Evolutionary conservation across 1,284 basidiomycete species (phyloP).

Genomic region (Austroboletus niveus): DNA sequence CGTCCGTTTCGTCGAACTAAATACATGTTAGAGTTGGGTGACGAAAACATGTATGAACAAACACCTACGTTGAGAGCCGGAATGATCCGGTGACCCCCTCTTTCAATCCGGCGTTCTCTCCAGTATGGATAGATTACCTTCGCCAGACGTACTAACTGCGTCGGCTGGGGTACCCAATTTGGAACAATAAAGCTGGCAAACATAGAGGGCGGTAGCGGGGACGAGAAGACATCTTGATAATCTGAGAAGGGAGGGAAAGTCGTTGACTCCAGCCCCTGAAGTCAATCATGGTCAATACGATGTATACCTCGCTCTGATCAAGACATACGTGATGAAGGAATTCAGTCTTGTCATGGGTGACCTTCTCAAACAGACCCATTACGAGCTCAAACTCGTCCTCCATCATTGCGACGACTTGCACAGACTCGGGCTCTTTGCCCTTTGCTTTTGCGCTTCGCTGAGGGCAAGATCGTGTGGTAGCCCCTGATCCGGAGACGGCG

Average conservation of each 20-base stretch:
- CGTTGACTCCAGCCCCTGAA: conserved; percentile 59
- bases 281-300: not conserved
- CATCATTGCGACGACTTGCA: conserved; percentile 62
- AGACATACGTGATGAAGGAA: conserved; percentile 81
- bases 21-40: conserved; percentile 6
- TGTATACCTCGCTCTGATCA: not conserved
- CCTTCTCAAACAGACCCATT: conserved; percentile 93
- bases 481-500: conserved; percentile 49
- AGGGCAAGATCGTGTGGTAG: conserved; percentile 49
- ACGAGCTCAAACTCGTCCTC: conserved; percentile 95
- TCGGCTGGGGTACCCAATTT: conserved; percentile 56
- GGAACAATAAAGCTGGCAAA: conserved; percentile 67
- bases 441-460: conserved; percentile 71
- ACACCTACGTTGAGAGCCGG: conserved; percentile 72
- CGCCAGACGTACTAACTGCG: conserved; percentile 60
- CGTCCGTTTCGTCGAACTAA: conserved; percentile 90
- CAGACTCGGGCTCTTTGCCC: conserved; percentile 71
- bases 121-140: conserved; percentile 78
- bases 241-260: conserved; percentile 77
- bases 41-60: not conserved
- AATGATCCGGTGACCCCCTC: conserved; percentile 77
- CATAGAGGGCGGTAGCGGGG: conserved; percentile 51
- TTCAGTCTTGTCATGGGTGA: conserved; percentile 88
- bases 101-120: conserved; percentile 73
- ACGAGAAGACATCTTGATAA: conserved; percentile 71